Evolutionary conservation across 352 stramenopile genomes (phyloP).

Genomic region (Phytophthora macrochlamydospora): DNA sequence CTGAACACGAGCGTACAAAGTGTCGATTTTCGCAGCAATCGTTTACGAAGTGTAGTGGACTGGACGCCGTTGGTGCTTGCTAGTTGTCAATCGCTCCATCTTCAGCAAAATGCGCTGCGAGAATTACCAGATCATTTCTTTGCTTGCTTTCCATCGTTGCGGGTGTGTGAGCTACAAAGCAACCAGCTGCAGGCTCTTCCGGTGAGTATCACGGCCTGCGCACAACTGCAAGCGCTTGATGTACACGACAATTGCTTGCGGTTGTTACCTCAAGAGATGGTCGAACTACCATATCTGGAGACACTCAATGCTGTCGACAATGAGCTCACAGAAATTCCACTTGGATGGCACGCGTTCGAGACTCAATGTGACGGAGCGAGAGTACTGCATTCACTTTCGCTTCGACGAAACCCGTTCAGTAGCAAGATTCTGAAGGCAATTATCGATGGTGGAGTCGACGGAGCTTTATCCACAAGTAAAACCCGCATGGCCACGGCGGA

Average conservation of each 20-base stretch:
- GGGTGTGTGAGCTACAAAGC: conserved; percentile 43
- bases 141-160: conserved; percentile 32
- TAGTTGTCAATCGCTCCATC: conserved; percentile 43
- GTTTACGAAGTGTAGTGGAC: conserved; percentile 24
- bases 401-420: conserved; percentile 53
- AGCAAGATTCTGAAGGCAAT: conserved; percentile 32
- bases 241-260: conserved; percentile 56
- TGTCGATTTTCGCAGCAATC: conserved; percentile 38
- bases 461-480: conserved; percentile 7
- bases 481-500: conserved; percentile 8
- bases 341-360: conserved; percentile 55
- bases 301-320: conserved; percentile 58
- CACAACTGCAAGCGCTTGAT: conserved; percentile 43
- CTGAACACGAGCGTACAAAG: conserved; percentile 25
- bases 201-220: conserved; percentile 35
- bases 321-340: conserved; percentile 43
- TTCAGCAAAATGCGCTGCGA: conserved; percentile 50
- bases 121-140: conserved; percentile 59
- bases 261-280: conserved; percentile 34
- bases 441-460: conserved; percentile 34
- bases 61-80: conserved; percentile 30
- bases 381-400: conserved; percentile 43
- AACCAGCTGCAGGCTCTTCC: conserved; percentile 50
- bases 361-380: conserved; percentile 27
- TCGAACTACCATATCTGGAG: conserved; percentile 31